Percentiles rank a stretch among this genome's conserved stretches.
These are phyloP conservation scores for Colletotrichum ledebouriae DNA, from an alignment of 2,329 filamentous ascomycete species.

Conservation along the genomic window DNA sequence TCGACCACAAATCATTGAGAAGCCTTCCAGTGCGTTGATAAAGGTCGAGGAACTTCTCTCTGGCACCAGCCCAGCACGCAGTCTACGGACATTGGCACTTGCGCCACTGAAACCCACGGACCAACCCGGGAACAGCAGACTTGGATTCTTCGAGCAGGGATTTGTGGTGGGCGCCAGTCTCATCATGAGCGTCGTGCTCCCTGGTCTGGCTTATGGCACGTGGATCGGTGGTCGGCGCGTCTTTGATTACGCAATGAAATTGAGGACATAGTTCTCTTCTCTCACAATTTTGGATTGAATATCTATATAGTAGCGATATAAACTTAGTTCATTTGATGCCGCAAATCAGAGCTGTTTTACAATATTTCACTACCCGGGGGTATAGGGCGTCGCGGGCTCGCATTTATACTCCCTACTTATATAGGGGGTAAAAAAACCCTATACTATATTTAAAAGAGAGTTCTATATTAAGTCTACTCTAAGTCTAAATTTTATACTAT, in stretches of 20 bases:
- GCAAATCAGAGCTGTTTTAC: neutral
- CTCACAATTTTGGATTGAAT: neutral
- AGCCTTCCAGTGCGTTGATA: slow-evolving; percentile 12
- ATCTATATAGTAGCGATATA: neutral
- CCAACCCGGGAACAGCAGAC: slow-evolving; percentile 33
- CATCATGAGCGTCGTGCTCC: slow-evolving; percentile 34
- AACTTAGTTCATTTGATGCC: neutral
- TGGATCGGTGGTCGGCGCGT: slow-evolving; percentile 37
- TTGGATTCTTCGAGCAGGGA: slow-evolving; percentile 36
- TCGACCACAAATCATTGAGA: slow-evolving; percentile 33
- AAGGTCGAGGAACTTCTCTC: slow-evolving; percentile 32
- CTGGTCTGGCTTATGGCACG: slow-evolving; percentile 36
- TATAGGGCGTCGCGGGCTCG: too few species aligned
- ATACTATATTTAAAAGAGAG: too few species aligned
- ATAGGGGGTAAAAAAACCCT: too few species aligned
- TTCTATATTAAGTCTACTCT: too few species aligned
- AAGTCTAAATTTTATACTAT: too few species aligned
- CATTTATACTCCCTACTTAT: too few species aligned
- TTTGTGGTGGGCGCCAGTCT: slow-evolving; percentile 35
- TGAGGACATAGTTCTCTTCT: slow-evolving; percentile 3
- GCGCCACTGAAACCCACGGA: slow-evolving; percentile 29
- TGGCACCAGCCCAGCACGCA: slow-evolving; percentile 13
- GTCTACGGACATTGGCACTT: slow-evolving; percentile 15
- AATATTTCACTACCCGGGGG: too few species aligned
- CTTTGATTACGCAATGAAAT: slow-evolving; percentile 33